A percentile compares a stretch with the other conserved stretches of the same genome.
Conservation (phyloP, 306 rosid species). For the Pyrus pyrifolia region DNA sequence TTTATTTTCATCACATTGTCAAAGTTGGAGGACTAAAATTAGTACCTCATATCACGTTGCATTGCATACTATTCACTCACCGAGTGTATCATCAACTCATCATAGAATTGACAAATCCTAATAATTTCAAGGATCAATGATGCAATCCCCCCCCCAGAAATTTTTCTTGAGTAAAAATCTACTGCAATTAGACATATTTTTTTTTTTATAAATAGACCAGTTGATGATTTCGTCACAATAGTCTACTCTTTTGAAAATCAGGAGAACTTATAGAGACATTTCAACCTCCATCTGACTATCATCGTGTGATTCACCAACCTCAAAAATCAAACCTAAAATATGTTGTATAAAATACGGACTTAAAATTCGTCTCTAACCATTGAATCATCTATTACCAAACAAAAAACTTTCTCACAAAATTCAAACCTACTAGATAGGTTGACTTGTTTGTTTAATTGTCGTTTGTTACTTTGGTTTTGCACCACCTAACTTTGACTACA, state of each 20-base stretch:
- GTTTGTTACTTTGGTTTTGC: not conserved
- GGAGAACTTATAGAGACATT: too few relatives aligned
- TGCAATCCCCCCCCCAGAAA: too few relatives aligned
- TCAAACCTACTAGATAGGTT: slow-evolving; percentile 28
- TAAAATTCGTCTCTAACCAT: fast-evolving
- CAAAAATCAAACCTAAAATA: too few relatives aligned
- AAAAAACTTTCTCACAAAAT: not conserved
- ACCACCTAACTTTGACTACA: slow-evolving; percentile 39
- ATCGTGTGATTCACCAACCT: too few relatives aligned
- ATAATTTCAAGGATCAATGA: not conserved
- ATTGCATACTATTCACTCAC: not conserved
- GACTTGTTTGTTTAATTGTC: slow-evolving; percentile 18
- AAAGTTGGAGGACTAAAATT: not conserved
- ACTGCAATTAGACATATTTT: too few relatives aligned
- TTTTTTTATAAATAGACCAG: fast-evolving
- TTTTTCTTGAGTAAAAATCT: too few relatives aligned
- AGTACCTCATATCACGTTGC: not conserved
- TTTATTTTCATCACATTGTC: too few relatives aligned
- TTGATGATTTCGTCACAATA: fast-evolving
- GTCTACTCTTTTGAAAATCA: fast-evolving
- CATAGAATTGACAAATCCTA: not conserved
- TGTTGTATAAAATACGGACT: fast-evolving
- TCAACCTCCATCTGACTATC: too few relatives aligned
- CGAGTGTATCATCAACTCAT: not conserved
- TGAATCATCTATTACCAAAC: fast-evolving